Base-by-base conservation (phyloP, 352 stramenopile species). In the Pythium monospermum region DNA sequence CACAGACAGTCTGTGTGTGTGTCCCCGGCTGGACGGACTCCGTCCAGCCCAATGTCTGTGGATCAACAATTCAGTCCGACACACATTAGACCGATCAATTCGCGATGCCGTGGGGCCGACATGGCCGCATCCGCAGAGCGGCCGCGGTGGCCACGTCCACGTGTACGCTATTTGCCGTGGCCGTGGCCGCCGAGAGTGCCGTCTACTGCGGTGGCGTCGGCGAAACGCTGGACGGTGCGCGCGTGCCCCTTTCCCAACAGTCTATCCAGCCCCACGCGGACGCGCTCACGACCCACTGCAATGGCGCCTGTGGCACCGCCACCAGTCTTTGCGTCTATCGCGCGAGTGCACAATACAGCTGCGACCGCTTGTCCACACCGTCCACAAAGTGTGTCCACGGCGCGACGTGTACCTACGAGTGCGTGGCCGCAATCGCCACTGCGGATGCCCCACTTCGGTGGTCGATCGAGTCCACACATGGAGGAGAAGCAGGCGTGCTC, bases 221-320 rank as follows among this genome's bases (percentile, higher is more conserved):
- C 18, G 48, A 44, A n/a, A 39, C 26, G 6, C 3, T 50, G 7
- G 36, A 42, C 43, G 4, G 25, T 16, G 25, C 36, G 4, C 16
- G 15, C 15, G 26, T 43, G 22, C 18, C 45, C 7, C 16, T 22
- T 12, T 32, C 35, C 36, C 25, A 55, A 26, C 48, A 46, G 26
- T 47, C 25, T 19, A 26, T 37, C 15, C 18, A 42, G 36, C 38
- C 48, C 7, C 25, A 27, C 19, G 23, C 48, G 15, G 48, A 55
- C 28, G 48, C 35, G 48, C 48, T 55, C n/a, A 31, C 48, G 10
- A 40, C 35, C 0, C 48, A 39, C 28, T 55, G 48, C 48, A 55
- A 55, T 28, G 38, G 38, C 35, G 35, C 22, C 35, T 55, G 48
- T 18, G 35, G n/a, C 25, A 35, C 15, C 39, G 12, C 4, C 6